Evolutionary conservation across 495 filamentous ascomycete species (phyloP), one percentile per base, ranked within the genome.

Genomic region (Penicillium roqueforti): DNA sequence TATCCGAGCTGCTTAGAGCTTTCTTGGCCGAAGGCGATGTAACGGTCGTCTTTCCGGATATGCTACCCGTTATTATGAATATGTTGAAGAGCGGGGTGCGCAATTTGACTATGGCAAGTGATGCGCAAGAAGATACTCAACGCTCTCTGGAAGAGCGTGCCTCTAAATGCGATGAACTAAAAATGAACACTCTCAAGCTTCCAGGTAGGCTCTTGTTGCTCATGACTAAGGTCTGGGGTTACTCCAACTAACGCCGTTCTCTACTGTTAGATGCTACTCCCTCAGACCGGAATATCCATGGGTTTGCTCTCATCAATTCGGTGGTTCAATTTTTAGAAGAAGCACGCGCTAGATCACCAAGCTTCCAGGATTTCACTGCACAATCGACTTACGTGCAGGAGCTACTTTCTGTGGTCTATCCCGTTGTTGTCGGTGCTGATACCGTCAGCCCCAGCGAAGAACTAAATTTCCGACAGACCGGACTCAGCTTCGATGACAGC

Each of bases 41-140:
- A 29, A 81, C 81, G 38, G 80, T 96, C 3, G 77, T 82, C 4
- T 87, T 89, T 63, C 86, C 91, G 1, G 88, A 92, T 61, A 81
- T 91, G 23, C 71, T 97, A 18, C 83, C 85, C 0, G 83, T 95
- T 6, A 87, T 98, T 26, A 81, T 80, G n/a, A 80, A 83, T 4
- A 95, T 98, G 91, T 70, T 97, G n/a, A 87, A 89, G 57, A 82
- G 83, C 53, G 92, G 89, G 3, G 62, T 95, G 22, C 84, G 84
- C 45, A 78, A 83, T 48, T 76, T 55, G 14, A 58, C 62, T 6
- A 49, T 64, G 26, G 37, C 60, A 4, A 44, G 45, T 18, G 54
- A 57, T 1, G 16, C 14, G 6, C 34, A 20, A 4, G 52, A 52
- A 14, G 13, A 29, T 2, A 19, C n/a, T 13, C 31, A n/a, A 11